Conservation (phyloP, 75 land plant species). For the Selaginella tamariscina region DNA sequence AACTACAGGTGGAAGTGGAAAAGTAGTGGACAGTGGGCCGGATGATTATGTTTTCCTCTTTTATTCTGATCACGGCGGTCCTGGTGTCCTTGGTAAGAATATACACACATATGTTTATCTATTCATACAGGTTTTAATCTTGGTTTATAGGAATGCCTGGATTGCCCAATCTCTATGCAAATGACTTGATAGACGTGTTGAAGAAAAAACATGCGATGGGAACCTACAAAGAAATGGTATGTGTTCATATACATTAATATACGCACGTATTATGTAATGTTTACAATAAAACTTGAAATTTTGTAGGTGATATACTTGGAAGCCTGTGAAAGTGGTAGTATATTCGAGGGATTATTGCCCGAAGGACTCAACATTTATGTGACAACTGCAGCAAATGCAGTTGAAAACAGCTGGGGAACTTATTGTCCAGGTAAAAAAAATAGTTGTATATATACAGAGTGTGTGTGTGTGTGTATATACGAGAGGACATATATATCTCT, state of each 20-base stretch:
- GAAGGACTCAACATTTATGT: constrained; percentile 65
- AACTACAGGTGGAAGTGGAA: constrained; percentile 72
- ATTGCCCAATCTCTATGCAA: constrained; percentile 46
- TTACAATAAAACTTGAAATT: too few species aligned
- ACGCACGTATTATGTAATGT: too few species aligned
- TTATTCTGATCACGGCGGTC: constrained; percentile 84
- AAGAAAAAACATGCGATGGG: constrained; percentile 76
- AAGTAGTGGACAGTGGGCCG: constrained; percentile 66
- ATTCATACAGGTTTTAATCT: not conserved
- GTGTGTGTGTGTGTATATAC: too few species aligned
- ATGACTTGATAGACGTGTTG: constrained; percentile 30
- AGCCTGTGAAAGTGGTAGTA: constrained; percentile 96
- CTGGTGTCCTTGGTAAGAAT: constrained; percentile 75
- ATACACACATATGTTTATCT: not conserved
- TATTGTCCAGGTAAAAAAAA: too few species aligned
- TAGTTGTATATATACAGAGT: too few species aligned
- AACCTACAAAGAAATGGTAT: constrained; percentile 69
- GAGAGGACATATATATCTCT: too few species aligned
- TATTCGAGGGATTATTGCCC: constrained; percentile 79
- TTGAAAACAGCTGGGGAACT: constrained; percentile 84
- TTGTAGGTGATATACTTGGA: constrained; percentile 75
- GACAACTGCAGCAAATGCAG: constrained; percentile 84
- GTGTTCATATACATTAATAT: too few species aligned
- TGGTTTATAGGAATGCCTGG: not conserved
- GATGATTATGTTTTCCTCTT: constrained; percentile 67